Evolutionary conservation across 2,329 filamentous ascomycete genomes (phyloP).

Genomic region (Trichoderma polysporum): DNA sequence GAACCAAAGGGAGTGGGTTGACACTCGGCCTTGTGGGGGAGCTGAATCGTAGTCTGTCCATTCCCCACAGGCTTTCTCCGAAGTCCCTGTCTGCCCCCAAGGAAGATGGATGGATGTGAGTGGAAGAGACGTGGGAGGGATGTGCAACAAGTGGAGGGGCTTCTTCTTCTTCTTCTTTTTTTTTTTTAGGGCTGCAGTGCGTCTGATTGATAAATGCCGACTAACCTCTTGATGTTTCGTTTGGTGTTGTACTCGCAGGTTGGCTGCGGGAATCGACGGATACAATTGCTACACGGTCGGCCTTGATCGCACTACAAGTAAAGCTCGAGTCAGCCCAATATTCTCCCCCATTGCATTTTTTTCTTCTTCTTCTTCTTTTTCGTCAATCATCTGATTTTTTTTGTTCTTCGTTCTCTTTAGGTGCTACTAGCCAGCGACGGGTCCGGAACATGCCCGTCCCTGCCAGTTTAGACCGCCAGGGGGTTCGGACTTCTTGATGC

Average conservation of each 20-base stretch:
- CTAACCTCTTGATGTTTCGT: constrained; percentile 19
- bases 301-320: constrained; percentile 51
- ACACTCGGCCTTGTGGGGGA: constrained; percentile 13
- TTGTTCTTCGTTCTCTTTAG: not conserved
- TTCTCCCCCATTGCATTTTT: no score
- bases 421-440: not conserved
- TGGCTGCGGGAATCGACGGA: constrained; percentile 52
- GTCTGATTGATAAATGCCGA: not conserved
- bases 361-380: not conserved
- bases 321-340: constrained; percentile 17
- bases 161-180: no score
- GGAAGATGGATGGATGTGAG: not conserved
- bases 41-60: constrained; percentile 18
- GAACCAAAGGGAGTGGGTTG: constrained; percentile 11
- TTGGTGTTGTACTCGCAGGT: constrained; percentile 45
- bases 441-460: constrained; percentile 10
- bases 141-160: constrained; percentile 6
- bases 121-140: not conserved
- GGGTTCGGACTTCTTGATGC: constrained; percentile 17
- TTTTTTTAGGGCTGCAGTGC: not conserved
- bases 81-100: constrained; percentile 15
- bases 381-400: not conserved
- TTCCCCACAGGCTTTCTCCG: constrained; percentile 16
- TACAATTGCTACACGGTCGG: constrained; percentile 54
- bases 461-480: constrained; percentile 11